phyloP scores from a whole-genome alignment of 306 rosid species.

The Trifolium fragiferum region DNA sequence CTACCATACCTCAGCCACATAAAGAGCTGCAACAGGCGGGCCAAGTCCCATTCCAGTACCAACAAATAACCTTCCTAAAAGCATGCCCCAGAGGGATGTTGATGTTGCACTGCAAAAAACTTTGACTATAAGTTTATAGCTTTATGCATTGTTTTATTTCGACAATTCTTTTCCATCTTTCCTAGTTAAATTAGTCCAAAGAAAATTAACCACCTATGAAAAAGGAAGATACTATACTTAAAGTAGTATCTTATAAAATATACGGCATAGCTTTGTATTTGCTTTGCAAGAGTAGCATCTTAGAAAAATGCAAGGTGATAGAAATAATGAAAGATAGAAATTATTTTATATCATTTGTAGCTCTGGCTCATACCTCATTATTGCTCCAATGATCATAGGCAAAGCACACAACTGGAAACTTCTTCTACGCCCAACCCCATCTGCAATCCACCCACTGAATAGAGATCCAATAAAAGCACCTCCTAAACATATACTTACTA shows the following conservation, averaged over 20 bases:
- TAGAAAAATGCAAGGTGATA: slow-evolving; percentile 26
- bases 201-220: neutral
- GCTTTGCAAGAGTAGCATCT: too few species aligned
- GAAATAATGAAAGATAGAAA: slow-evolving; percentile 22
- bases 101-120: slow-evolving; percentile 67
- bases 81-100: slow-evolving; percentile 79
- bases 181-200: slow-evolving; percentile 1
- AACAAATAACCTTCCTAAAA: slow-evolving; percentile 82
- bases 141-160: slow-evolving; percentile 28
- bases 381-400: slow-evolving; percentile 86
- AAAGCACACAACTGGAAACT: slow-evolving; percentile 85
- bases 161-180: slow-evolving; percentile 5
- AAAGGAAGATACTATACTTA: slow-evolving; percentile 11
- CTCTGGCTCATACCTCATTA: slow-evolving; percentile 61
- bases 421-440: slow-evolving; percentile 85
- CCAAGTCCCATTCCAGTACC: slow-evolving; percentile 92
- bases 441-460: slow-evolving; percentile 79
- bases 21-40: slow-evolving; percentile 84
- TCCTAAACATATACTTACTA: slow-evolving; percentile 86
- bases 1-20: slow-evolving; percentile 75
- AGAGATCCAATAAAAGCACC: slow-evolving; percentile 84
- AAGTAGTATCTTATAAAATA: slow-evolving; percentile 1
- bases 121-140: slow-evolving; percentile 37
- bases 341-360: slow-evolving; percentile 28
- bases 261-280: slow-evolving; percentile 13